Base-by-base conservation (phyloP, 305 asterid species). In the Solanum hybrid region DNA sequence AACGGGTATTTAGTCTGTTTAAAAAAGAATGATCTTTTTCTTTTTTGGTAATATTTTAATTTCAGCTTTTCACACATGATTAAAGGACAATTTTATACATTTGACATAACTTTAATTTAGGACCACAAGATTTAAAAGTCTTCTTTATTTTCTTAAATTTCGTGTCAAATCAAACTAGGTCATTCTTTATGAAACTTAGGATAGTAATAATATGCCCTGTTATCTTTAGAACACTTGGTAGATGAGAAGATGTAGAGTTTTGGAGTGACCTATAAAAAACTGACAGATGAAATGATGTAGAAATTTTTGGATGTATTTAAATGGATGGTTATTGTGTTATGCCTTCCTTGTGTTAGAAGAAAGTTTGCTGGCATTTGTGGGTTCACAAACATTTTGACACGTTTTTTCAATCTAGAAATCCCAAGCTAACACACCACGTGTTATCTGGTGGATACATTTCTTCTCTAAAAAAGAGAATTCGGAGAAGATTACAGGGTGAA, bases 101-200 rank as follows among this genome's bases (percentile, higher is more conserved):
- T 40, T 40, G 0, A 40, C 5, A 40, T 1, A 40, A 40, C 5
- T 40, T 1, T 40, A 40, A 40, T 40, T 40, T 40, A 40, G 16
- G 0, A 40, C 0, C 16, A 40, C 16, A 40, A 40, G 0, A 40
- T 40, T 40, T 1, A 40, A 40, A 40, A 39, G 0, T 39, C 1
- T 11, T 40, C 0, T 40, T 40, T 40, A 40, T 40, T 40, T 40
- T 40, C 2, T 40, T 11, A 40, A 40, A 40, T 0, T 40, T 0
- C 16, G 5, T 40, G 5, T 40, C 5, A 40, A 40, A 0, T 40
- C 1, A 40, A 40, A 40, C 0, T 40, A 40, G 0, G 0, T 40
- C 51, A 4, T 39, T 8, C 0, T 37, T 37, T 40, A 0, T 40
- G 5, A 40, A 40, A 40, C 16, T 0, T 0, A 40, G 0, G 5